A percentile compares a stretch with the other conserved stretches of the same genome.
Conservation (phyloP, 495 filamentous ascomycete genomes). For the Podospora pseudoanserina region DNA sequence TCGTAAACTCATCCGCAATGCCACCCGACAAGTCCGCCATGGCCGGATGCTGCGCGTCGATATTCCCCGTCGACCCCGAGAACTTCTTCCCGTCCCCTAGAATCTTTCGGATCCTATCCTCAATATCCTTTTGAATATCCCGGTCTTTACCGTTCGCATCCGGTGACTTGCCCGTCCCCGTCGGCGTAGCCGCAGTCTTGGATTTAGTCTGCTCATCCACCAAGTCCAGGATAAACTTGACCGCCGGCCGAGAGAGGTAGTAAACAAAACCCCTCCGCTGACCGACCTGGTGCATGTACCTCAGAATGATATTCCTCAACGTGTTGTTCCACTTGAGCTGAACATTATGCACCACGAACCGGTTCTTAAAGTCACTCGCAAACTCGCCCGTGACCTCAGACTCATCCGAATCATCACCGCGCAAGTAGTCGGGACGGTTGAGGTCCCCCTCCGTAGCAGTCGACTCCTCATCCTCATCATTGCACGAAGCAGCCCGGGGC, state of each 20-base stretch:
- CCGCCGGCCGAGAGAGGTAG: slow-evolving; percentile 90
- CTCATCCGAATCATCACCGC: slow-evolving; percentile 27
- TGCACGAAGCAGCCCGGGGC: slow-evolving; percentile 24
- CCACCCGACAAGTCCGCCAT: slow-evolving; percentile 65
- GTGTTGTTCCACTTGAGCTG: slow-evolving; percentile 99
- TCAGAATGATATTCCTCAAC: slow-evolving; percentile 88
- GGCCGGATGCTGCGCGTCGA: slow-evolving; percentile 32
- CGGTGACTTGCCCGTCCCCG: slow-evolving; percentile 36
- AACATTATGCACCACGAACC: slow-evolving; percentile 95
- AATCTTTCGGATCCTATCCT: slow-evolving; percentile 83
- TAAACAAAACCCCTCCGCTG: slow-evolving; percentile 96
- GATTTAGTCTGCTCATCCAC: slow-evolving; percentile 85
- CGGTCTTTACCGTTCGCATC: slow-evolving; percentile 43
- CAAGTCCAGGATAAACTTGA: slow-evolving; percentile 97
- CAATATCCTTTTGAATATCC: slow-evolving; percentile 62
- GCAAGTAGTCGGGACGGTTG: background rate
- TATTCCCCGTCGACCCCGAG: slow-evolving; percentile 66
- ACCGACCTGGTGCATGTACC: slow-evolving; percentile 96
- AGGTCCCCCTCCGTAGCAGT: slow-evolving; percentile 22
- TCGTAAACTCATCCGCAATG: slow-evolving; percentile 84
- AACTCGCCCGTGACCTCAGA: slow-evolving; percentile 56
- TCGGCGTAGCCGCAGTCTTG: slow-evolving; percentile 40
- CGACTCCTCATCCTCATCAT: slow-evolving; percentile 14
- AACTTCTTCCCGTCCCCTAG: slow-evolving; percentile 80
- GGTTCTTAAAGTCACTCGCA: slow-evolving; percentile 92